Evolutionary conservation across 2,329 filamentous ascomycete genomes (phyloP), one percentile per base, ranked within the genome.

Genomic region (Arthrinium puccinioides): DNA sequence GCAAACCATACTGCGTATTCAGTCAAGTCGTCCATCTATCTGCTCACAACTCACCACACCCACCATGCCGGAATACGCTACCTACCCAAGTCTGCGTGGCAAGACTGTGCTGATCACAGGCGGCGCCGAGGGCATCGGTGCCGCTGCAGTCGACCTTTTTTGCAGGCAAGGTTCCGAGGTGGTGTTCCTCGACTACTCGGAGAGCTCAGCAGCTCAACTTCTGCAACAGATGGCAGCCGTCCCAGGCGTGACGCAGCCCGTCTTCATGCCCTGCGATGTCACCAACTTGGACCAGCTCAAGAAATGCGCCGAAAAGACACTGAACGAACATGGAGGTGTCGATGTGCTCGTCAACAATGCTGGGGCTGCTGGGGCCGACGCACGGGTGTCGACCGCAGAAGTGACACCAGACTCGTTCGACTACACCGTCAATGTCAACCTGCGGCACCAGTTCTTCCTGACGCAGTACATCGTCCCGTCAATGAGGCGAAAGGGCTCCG

Each of bases 111-210:
- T 70, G 24, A 58, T 71, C 40, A 62, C 65, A 0, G 67, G 68
- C 24, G 68, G 64, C 3, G 67, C 67, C 21, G 59, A 63, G 37
- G 67, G 68, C 10, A 70, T 72, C 38, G 68, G 67, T 24, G 61
- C 64, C 2, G 49, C 61, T 2, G 57, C 61, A 8, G 67, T 69
- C 15, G 60, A 68, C 45, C 49, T 60, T 24, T 70, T 70, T 45
- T 60, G 60, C 37, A 48, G 54, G 2, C 66, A 70, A 34, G 64
- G 66, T n/a, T 56, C 59, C n/a, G 43, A 53, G 11, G 67, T 70
- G 32, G 45, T 68, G 21, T 63, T 71, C 45, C 47, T 70, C 5
- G 67, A 71, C 40, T 59, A 62, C 21, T 50, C 52, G 2, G 45
- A 55, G 21, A n/a, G 42, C 2, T 54, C 57, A 0, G 61, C 63